Base-by-base conservation (phyloP, 1,284 basidiomycete genomes). In the Phylloporus sp. region DNA sequence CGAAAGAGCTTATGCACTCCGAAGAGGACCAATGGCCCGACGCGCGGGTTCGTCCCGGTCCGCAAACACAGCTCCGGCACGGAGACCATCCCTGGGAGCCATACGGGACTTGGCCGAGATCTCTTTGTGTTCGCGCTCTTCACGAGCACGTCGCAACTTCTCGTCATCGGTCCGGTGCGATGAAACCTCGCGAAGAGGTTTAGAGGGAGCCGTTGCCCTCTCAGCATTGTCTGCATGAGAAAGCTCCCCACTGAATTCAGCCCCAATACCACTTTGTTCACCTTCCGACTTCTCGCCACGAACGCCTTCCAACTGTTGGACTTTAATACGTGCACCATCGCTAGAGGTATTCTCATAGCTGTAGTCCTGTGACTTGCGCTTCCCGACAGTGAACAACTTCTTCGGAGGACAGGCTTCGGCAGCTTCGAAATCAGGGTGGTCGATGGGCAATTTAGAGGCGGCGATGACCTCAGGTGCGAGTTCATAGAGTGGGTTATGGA, bases 31-130 rank as follows among this genome's bases (percentile, higher is more conserved):
- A 61, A 76, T 63, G 20, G 74, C 74, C 26, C 74, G 57, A 28
- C 75, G 71, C 15, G 61, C 66, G 29, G 76, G 74, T 39, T 73
- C 72, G 39, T 77, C 76, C 46, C 69, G 70, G 42, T 77, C 75
- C 0, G 64, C 18, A 37, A 69, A 57, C 24, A 77, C 56, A 26
- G 74, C 74, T 10, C 74, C 74, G 2, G 76, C 72, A 1, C 75
- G 75, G 3, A 75, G 70, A 18, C 76, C 76, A 29, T 76, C 69
- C 46, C 51, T 70, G 40, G 64, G 32, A 31, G 64, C 75, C 3
- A 75, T 52, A 15, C 71, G 72, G 11, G 26, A 31, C 46, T 75
- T 75, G 10, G 63, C 62, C 6, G 28, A 60, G 2, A 49, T 67
- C 46, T 77, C 73, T 63, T 58, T 70, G 34, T 61, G 61, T 40